These are phyloP conservation scores for Apiotrichum mycotoxinovorans DNA, from an alignment of 1,284 basidiomycete species.

Conservation along the genomic window DNA sequence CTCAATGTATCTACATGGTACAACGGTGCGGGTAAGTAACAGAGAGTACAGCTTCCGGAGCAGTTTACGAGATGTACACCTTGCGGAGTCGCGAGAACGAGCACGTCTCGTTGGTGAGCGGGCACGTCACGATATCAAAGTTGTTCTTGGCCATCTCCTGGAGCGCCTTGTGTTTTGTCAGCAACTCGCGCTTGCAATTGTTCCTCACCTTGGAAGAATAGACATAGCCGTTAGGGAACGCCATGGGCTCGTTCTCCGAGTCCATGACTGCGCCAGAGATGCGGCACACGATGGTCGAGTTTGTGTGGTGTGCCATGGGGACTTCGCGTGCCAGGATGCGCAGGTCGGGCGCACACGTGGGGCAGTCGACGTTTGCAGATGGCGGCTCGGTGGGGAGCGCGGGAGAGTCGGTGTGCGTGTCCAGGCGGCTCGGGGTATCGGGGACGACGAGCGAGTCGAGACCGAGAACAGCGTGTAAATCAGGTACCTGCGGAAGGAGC, in stretches of 20 bases:
- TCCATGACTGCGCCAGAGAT: constrained; percentile 92
- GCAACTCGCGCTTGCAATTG: not conserved
- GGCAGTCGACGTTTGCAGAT: constrained; percentile 83
- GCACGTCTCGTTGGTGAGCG: constrained; percentile 65
- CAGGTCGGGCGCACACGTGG: constrained; percentile 76
- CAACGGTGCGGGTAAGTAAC: not conserved
- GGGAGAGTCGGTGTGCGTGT: not conserved
- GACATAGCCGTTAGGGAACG: constrained; percentile 86
- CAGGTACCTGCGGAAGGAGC: constrained; percentile 12
- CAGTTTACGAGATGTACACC: constrained; percentile 61
- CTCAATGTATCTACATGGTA: not conserved
- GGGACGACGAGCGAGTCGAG: constrained; percentile 8
- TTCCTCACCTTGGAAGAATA: constrained; percentile 78
- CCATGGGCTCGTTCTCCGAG: constrained; percentile 83
- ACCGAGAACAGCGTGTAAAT: constrained; percentile 8
- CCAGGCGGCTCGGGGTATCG: not conserved
- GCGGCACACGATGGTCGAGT: constrained; percentile 89
- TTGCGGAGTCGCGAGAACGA: constrained; percentile 69
- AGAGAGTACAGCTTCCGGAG: too few relatives aligned
- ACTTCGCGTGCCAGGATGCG: constrained; percentile 77
- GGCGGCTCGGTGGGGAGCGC: constrained; percentile 9
- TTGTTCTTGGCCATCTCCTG: constrained; percentile 76
- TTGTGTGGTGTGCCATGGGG: constrained; percentile 88
- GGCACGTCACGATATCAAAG: constrained; percentile 70
- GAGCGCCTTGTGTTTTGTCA: constrained; percentile 62